Evolutionary conservation across 192 early-diverging fungal genomes (phyloP), one percentile per base, ranked within the genome.

Genomic region (Backusella australiensis): DNA sequence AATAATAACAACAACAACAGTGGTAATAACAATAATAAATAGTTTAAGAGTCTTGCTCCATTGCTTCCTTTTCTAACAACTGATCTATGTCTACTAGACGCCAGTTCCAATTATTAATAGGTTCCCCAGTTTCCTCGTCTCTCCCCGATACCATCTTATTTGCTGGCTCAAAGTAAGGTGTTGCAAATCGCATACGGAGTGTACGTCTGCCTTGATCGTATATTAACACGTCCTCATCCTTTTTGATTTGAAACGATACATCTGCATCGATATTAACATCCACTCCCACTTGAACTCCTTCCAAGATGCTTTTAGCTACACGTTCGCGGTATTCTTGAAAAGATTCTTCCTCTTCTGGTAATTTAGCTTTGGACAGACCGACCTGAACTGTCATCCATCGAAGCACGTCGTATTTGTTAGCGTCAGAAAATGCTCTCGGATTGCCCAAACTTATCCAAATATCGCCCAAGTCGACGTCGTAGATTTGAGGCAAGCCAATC

Each of bases 81-180:
- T 88, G 82, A 46, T 88, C 86, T 41, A 88, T 82, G 75, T 88
- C 86, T 19, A 77, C 79, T 21, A 88, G 76, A 8, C 80, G 77
- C 86, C 86, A 88, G 21, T 75, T 78, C 86, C 86, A 88, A 32
- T 86, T 80, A 71, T 79, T 83, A 21, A 77, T 79, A 4, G 77
- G 77, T 29, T 83, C 78, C 3, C 70, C 75, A 12, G 72, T 74
- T 41, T 83, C 75, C 6, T 49, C 46, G 67, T 79, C 82, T 53
- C 86, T 77, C 9, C 80, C 84, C 7, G 80, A 71, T 6, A 86
- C 85, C 85, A 85, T 86, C 4, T 80, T 35, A 36, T 83, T 84
- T 1, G 86, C 86, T 11, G 86, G 86, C 38, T 82, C 83, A 77
- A 88, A 88, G 74, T 78, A 85, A 19, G 86, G 86, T 11, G 85